Evolutionary conservation across 2,329 filamentous ascomycete genomes (phyloP).

Genomic region (Diaporthe velutina): DNA sequence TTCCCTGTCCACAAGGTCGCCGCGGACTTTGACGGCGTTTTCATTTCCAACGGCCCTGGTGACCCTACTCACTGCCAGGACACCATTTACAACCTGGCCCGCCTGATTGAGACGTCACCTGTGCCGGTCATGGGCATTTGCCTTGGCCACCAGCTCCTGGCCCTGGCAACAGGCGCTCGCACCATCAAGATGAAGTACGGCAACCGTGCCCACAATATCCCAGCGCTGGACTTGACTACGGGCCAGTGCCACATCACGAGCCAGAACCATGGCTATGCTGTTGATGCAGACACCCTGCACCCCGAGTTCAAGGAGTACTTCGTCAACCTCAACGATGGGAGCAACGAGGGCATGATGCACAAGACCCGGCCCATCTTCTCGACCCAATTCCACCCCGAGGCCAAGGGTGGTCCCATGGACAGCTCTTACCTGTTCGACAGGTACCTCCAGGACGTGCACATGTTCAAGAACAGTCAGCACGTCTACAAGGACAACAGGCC

Average conservation of each 20-base stretch:
- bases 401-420: slow-evolving; percentile 96
- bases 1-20: slow-evolving; percentile 99
- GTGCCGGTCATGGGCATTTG: slow-evolving; percentile 98
- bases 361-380: slow-evolving; percentile 96
- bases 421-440: slow-evolving; percentile 96
- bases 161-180: slow-evolving; percentile 86
- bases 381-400: slow-evolving; percentile 98
- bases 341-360: slow-evolving; percentile 98
- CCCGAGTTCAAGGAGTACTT: slow-evolving; percentile 98
- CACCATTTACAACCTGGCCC: slow-evolving; percentile 91
- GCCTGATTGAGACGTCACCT: slow-evolving; percentile 91
- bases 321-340: slow-evolving; percentile 96
- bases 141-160: slow-evolving; percentile 95
- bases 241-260: slow-evolving; percentile 98
- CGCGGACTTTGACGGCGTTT: slow-evolving; percentile 97
- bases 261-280: slow-evolving; percentile 98
- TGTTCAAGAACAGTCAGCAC: slow-evolving; percentile 87
- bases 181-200: slow-evolving; percentile 99
- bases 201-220: slow-evolving; percentile 99
- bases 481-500: slow-evolving; percentile 89
- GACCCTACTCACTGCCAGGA: slow-evolving; percentile 97
- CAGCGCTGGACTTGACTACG: slow-evolving; percentile 92
- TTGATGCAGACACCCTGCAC: slow-evolving; percentile 86
- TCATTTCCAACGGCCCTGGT: slow-evolving; percentile 98
- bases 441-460: slow-evolving; percentile 89